Percentiles rank a stretch among this genome's conserved stretches.
Conservation (phyloP, 345 rosid genomes). For the Brassica juncea region DNA sequence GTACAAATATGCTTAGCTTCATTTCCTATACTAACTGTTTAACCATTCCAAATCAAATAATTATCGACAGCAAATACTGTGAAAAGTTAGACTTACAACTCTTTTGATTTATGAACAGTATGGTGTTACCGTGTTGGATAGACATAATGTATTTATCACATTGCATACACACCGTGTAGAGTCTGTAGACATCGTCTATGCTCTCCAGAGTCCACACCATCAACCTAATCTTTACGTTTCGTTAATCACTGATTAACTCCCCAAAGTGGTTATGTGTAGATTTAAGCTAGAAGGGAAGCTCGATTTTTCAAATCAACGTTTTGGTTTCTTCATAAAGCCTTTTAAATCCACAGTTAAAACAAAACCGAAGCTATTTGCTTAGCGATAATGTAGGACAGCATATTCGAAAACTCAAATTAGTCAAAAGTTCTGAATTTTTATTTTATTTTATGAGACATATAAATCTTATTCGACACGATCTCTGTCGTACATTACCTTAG, state of each 20-base stretch:
- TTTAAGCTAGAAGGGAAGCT: not conserved
- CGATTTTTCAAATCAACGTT: not conserved
- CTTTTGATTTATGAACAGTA: not conserved
- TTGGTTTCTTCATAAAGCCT: not conserved
- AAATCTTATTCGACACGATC: conserved; percentile 2
- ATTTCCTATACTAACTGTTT: no score
- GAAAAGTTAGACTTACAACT: not conserved
- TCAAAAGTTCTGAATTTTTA: not conserved
- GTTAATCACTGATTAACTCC: not conserved
- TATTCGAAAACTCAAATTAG: conserved; percentile 9
- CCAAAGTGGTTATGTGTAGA: not conserved
- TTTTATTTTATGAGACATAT: not conserved
- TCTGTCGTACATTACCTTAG: not conserved
- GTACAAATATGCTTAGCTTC: not conserved
- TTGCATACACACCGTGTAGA: no score
- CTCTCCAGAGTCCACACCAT: no score
- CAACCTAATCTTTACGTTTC: not conserved
- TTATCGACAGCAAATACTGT: no score
- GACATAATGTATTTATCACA: not conserved
- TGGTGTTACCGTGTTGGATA: not conserved
- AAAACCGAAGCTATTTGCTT: conserved; percentile 4
- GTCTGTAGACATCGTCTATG: no score
- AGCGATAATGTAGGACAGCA: not conserved
- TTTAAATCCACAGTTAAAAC: not conserved
- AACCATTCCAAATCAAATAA: not conserved